Evolutionary conservation across 495 filamentous ascomycete species (phyloP), one percentile per base, ranked within the genome.

Genomic region (Penicillium malachiteum): DNA sequence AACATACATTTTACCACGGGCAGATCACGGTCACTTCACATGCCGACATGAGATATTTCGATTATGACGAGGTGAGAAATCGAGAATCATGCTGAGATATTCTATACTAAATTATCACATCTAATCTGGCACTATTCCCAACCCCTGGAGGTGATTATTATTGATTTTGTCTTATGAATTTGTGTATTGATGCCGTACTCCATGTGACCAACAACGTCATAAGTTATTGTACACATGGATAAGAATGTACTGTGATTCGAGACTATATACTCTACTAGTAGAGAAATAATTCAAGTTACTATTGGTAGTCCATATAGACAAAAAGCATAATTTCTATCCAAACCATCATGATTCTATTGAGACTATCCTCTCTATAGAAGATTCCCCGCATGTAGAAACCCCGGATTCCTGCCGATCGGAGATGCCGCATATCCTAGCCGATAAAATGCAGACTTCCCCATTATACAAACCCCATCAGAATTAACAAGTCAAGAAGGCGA

Each of bases 1-100:
- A 55, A 50, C 48, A 54, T 63, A 62, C 59, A 55, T 57, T 55
- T 35, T n/a, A 35, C 35, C 52, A 35, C 52, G 52, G 67, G 67
- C 62, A 69, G 64, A 71, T 71, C 13, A 52, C 31, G n/a, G 31
- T 17, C 10, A 48, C 55, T 68, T 76, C 73, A 76, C 71, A 76
- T 76, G 73, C 73, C 73, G 71, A 31, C 38, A 12, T 11, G 42
- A 16, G 30, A 56, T 21, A 26, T 3, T 37, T 37, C 7, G 34
- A 26, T 26, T 26, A 26, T 26, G 21, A 26, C 21, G 21, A 26
- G 21, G 21, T 26, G 21, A 26, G 21, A 26, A 26, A 26, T 26
- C 21, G 21, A 26, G 21, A 4, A 26, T 26, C 21, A 26, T 26
- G 21, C 21, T 26, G 21, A 26, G 21, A 26, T 26, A 26, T 26